These are phyloP conservation scores for Sporopachydermia cereana DNA, from an alignment of 1,139 yeast species.

Conservation along the genomic window DNA sequence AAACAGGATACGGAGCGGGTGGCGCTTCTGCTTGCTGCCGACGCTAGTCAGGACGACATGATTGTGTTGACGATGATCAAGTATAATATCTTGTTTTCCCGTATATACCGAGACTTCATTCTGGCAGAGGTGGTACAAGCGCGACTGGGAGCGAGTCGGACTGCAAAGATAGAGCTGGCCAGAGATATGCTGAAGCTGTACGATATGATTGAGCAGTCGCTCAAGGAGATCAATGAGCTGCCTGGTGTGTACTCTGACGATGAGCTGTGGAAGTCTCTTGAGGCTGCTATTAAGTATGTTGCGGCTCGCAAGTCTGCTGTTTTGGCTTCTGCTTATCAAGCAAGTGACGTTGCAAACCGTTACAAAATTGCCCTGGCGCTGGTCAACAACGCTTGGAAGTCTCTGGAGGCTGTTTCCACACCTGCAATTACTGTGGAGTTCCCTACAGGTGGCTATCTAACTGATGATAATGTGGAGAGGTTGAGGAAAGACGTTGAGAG, in stretches of 20 bases:
- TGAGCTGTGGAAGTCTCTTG: conserved; percentile 44
- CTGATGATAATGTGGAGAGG: conserved; percentile 16
- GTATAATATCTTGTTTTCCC: conserved; percentile 52
- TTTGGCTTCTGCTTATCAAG: conserved; percentile 37
- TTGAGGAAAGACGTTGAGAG: conserved; percentile 30
- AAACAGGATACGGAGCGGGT: conserved; percentile 35
- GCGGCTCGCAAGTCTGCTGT: conserved; percentile 30
- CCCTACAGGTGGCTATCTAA: conserved; percentile 13
- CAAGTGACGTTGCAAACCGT: conserved; percentile 27
- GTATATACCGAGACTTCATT: conserved; percentile 59
- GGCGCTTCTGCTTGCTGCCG: conserved; percentile 25
- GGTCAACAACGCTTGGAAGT: conserved; percentile 27
- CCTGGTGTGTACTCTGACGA: conserved; percentile 92
- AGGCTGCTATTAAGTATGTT: conserved; percentile 37
- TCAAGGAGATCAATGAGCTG: conserved; percentile 53
- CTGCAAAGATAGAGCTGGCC: conserved; percentile 10
- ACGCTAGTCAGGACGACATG: conserved; percentile 59
- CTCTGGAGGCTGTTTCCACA: conserved; percentile 12
- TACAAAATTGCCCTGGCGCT: conserved; percentile 47
- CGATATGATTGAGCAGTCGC: conserved; percentile 35
- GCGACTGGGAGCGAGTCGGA: conserved; percentile 14
- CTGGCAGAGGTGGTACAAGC: conserved; percentile 29
- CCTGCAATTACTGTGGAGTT: conserved; percentile 17
- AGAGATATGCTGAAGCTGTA: conserved; percentile 37
- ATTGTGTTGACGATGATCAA: conserved; percentile 64